Conservation (phyloP, 345 rosid genomes). For the Acer negundo region DNA sequence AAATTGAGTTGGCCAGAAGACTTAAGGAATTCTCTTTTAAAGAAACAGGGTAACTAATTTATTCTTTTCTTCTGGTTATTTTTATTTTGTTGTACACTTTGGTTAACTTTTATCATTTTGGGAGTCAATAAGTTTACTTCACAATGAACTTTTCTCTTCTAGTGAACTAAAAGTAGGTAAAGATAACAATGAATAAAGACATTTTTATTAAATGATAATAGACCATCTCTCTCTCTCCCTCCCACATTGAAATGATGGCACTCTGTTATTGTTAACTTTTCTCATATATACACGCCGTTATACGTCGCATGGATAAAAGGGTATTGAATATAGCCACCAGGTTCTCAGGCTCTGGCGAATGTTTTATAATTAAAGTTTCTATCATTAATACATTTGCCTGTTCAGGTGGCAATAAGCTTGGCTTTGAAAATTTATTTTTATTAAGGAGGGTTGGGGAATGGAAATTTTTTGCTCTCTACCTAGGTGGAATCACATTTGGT, state of each 20-base stretch:
- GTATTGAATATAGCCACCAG: neutral
- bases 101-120: neutral
- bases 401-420: neutral
- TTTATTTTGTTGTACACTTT: neutral
- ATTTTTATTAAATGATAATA: neutral
- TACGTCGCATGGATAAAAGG: neutral
- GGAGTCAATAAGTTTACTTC: neutral
- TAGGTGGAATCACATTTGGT: neutral
- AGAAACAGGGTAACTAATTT: constrained; percentile 75
- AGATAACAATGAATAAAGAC: neutral
- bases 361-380: neutral
- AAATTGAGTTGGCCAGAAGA: constrained; percentile 93
- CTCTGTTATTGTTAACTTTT: neutral
- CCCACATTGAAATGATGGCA: neutral
- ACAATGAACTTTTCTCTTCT: neutral
- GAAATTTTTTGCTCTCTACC: neutral
- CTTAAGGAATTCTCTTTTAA: constrained; percentile 88
- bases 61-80: neutral
- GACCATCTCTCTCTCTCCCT: neutral
- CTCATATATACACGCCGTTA: neutral
- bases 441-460: neutral
- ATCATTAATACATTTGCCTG: neutral
- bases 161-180: neutral
- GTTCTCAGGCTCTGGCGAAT: neutral
- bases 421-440: neutral